phyloP scores from a whole-genome alignment of 2,329 filamentous ascomycete genomes.

The Didymella lethalis region DNA sequence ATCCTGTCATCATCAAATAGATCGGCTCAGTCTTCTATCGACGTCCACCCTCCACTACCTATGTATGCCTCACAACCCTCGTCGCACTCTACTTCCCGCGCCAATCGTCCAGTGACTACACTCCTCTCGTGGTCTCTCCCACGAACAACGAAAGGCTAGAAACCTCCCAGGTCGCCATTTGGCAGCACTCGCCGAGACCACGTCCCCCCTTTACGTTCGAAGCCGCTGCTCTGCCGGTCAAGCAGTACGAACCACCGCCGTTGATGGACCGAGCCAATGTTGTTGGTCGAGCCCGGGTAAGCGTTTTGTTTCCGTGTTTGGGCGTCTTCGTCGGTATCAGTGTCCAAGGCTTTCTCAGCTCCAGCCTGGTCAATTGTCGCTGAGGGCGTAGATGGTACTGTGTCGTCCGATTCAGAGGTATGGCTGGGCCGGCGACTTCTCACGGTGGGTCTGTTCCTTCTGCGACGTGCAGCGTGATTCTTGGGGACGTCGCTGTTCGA shows the following conservation, averaged over 20 bases:
- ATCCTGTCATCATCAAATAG: background rate
- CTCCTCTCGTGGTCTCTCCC: slow-evolving; percentile 70
- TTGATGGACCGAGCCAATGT: slow-evolving; percentile 71
- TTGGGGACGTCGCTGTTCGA: slow-evolving; percentile 40
- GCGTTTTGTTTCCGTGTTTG: slow-evolving; percentile 66
- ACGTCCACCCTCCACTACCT: slow-evolving; percentile 69
- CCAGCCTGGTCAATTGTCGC: background rate
- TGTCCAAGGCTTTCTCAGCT: slow-evolving; percentile 42
- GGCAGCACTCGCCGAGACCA: slow-evolving; percentile 13
- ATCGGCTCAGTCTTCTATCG: slow-evolving; percentile 42
- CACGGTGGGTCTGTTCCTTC: slow-evolving; percentile 18
- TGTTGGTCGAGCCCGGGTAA: slow-evolving; percentile 70
- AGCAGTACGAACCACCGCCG: slow-evolving; percentile 72
- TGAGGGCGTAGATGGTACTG: background rate
- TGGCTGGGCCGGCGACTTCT: background rate
- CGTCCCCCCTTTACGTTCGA: slow-evolving; percentile 44
- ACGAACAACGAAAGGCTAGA: slow-evolving; percentile 67
- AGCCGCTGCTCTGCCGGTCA: slow-evolving; percentile 67
- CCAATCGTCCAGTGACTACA: slow-evolving; percentile 69
- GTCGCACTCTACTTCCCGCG: slow-evolving; percentile 66
- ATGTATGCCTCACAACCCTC: slow-evolving; percentile 66
- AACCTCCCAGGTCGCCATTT: slow-evolving; percentile 47
- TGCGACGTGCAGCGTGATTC: slow-evolving; percentile 29
- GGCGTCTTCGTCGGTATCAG: slow-evolving; percentile 51
- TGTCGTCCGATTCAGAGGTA: background rate